Base-by-base conservation (phyloP, 169 alveolate genomes). In the Eimeria maxima region DNA sequence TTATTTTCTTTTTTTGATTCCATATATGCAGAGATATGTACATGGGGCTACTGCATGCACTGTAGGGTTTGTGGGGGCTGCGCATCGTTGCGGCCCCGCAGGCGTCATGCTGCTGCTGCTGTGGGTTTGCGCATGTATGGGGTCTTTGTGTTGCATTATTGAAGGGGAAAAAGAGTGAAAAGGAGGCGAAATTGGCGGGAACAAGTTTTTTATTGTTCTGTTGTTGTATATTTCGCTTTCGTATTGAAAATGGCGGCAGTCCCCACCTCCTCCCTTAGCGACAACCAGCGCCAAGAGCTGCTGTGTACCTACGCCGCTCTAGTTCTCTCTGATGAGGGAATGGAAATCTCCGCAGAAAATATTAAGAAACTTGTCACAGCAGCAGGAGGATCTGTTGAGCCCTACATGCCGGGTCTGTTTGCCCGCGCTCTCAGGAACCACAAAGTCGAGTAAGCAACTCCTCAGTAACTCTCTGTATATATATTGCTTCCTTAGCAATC, bases 271-370 rank as follows among this genome's bases (percentile, higher is more conserved):
- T 95, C 95, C 83, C 94, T 97, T 88, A 78, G 98, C 96, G 97
- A 97, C 84, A 97, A 96, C 88, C 98, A 98, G 97, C 97, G 98
- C 90, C 98, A 97, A 95, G 99, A 99, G 97, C 98, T 99, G 97
- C 97, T 98, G 97, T 99, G 99, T 98, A 98, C 98, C 87, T 99
- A 99, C 96, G 99, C 99, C 24, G 98, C 99, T 29, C 98, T 99
- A 74, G 97, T 99, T 96, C 97, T 98, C 76, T 98, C 97, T 95
- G 99, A 99, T 89, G 99, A 98, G 89, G 99, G 98, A 47, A 94
- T 97, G 90, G 99, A 98, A 29, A 98, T 98, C 69, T 98, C 99
- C 60, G 99, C 98, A 81, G 99, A 98, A 55, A 97, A 98, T 98
- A 97, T 98, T 91, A 95, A 97, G 89, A 98, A 98, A 95, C 98